Evolutionary conservation across 192 early-diverging fungal species (phyloP), one percentile per base, ranked within the genome.

Genomic region (Pilobolus umbonatus): DNA sequence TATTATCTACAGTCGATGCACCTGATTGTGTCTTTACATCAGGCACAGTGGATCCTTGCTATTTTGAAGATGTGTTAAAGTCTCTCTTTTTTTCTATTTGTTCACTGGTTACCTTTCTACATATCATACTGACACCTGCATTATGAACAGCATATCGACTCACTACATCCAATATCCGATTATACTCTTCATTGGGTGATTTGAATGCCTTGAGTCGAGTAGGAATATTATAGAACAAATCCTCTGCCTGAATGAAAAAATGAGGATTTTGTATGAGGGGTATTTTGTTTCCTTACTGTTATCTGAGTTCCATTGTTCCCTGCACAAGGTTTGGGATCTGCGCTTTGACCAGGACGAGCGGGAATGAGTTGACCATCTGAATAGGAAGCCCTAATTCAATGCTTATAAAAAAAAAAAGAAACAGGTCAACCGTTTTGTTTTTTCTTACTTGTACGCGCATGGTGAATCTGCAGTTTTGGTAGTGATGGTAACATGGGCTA

Each of bases 281-380:
- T n/a, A n/a, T n/a, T n/a, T n/a, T n/a, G n/a, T n/a, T n/a, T n/a
- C 15, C 68, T 30, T 73, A 88, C 94, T 36, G 86, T 87, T 30
- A 99, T 94, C 45, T 88, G 88, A 2, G 95, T 99, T 29, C 96
- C 96, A 50, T 83, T 86, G 64, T 98, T 99, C 10, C 94, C 97
- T 10, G 95, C 95, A 64, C 90, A 93, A 4, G 95, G 89, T 58
- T 91, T 93, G 48, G 95, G 93, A 12, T 92, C 92, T 26, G 83
- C 68, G 43, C 60, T 76, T 21, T 72, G 78, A 2, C 93, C 94
- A 0, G 87, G 84, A 55, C 82, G 88, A 9, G 80, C 66, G 10
- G 92, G 82, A 36, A 86, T 80, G 48, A 98, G 75, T 56, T 87
- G 85, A 25, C 95, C 94, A 69, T 99, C 93, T 0, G 87, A 74